A percentile compares a stretch with the other conserved stretches of the same genome.
Conservation (phyloP, 2,329 filamentous ascomycete genomes). For the Cucurbitaria berberidis region DNA sequence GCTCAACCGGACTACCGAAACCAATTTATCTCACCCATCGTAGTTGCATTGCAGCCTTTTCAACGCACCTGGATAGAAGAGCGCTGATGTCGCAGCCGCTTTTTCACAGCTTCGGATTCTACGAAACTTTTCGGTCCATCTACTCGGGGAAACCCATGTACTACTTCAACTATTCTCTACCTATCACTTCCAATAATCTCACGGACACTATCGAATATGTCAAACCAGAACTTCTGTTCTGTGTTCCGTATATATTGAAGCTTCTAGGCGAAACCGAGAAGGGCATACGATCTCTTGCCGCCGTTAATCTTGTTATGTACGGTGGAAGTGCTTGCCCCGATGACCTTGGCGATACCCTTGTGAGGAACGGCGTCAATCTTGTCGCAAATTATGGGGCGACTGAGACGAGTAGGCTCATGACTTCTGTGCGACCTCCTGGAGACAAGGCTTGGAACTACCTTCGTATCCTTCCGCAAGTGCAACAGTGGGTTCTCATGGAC, state of each 20-base stretch:
- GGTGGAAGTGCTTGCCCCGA: slow-evolving; percentile 66
- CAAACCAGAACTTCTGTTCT: slow-evolving; percentile 62
- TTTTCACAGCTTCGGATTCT: slow-evolving; percentile 35
- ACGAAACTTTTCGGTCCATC: slow-evolving; percentile 30
- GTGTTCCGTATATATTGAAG: slow-evolving; percentile 69
- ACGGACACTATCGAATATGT: slow-evolving; percentile 18
- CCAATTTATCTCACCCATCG: slow-evolving; percentile 66
- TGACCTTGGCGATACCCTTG: slow-evolving; percentile 62
- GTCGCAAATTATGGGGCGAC: slow-evolving; percentile 66
- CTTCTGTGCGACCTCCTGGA: slow-evolving; percentile 58
- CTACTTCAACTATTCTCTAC: slow-evolving; percentile 29
- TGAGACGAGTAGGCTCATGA: slow-evolving; percentile 68
- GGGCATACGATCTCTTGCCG: slow-evolving; percentile 57
- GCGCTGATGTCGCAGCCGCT: slow-evolving; percentile 33
- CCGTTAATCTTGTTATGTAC: slow-evolving; percentile 61
- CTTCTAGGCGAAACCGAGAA: slow-evolving; percentile 64
- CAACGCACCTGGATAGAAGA: slow-evolving; percentile 23
- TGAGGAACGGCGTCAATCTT: slow-evolving; percentile 61
- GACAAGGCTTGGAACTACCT: slow-evolving; percentile 69
- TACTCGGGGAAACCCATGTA: slow-evolving; percentile 34
- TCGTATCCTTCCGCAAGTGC: slow-evolving; percentile 50
- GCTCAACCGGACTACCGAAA: slow-evolving; percentile 68
- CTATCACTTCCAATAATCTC: slow-evolving; percentile 28
- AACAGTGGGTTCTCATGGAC: slow-evolving; percentile 52
- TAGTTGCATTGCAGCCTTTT: slow-evolving; percentile 29